A percentile compares a stretch with the other conserved stretches of the same genome.
phyloP scores from a whole-genome alignment of 306 rosid genomes.

The Astragalus glycyphyllos region DNA sequence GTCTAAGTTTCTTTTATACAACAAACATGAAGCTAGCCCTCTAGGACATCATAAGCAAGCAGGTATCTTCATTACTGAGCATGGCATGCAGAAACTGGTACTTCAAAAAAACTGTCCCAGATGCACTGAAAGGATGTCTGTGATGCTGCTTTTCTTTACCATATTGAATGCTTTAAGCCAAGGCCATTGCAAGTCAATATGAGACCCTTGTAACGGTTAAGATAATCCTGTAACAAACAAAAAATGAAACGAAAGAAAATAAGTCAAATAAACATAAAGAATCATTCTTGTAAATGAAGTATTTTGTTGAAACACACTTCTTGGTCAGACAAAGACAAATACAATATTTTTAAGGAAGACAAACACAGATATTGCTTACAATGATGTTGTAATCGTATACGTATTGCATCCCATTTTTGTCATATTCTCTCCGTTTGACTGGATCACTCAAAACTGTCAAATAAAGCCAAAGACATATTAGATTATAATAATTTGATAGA shows the following conservation, averaged over 20 bases:
- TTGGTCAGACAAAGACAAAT: constrained; percentile 5
- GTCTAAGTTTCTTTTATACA: constrained; percentile 34
- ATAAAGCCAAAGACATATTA: constrained; percentile 45
- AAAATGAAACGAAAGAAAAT: not conserved
- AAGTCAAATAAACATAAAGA: constrained; percentile 22
- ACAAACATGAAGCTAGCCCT: constrained; percentile 39
- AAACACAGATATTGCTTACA: constrained; percentile 58
- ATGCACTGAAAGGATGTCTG: constrained; percentile 48
- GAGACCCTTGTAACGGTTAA: constrained; percentile 92
- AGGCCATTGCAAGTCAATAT: constrained; percentile 98
- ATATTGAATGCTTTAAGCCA: constrained; percentile 82
- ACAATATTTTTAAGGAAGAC: not conserved
- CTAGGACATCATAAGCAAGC: constrained; percentile 45
- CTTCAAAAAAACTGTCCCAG: constrained; percentile 51
- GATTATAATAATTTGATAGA: constrained; percentile 38
- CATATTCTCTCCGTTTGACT: constrained; percentile 81
- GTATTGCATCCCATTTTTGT: constrained; percentile 79
- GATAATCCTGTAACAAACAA: constrained; percentile 76
- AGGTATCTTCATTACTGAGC: constrained; percentile 26
- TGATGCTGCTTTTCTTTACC: constrained; percentile 51
- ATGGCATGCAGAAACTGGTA: constrained; percentile 53
- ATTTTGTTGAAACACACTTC: constrained; percentile 1
- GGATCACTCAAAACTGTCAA: constrained; percentile 94
- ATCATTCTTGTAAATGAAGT: constrained; percentile 11
- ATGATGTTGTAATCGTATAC: constrained; percentile 77